Evolutionary conservation across 2,329 filamentous ascomycete genomes (phyloP).

Genomic region (Myrmaecium sp.): DNA sequence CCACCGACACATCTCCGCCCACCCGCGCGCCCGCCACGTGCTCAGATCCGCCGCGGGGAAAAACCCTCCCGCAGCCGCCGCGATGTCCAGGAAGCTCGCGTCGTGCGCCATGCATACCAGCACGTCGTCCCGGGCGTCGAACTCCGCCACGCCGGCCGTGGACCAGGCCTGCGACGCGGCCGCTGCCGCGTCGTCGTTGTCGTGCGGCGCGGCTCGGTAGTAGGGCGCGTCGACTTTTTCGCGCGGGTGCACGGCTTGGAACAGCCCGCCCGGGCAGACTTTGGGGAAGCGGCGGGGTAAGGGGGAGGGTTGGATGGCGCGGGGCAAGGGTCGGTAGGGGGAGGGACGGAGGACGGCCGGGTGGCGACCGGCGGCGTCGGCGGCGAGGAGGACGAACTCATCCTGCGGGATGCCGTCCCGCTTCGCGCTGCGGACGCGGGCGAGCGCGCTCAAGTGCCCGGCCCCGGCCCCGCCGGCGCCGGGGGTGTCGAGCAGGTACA

Average conservation of each 20-base stretch:
- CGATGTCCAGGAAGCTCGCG: neutral
- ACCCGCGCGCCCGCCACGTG: neutral
- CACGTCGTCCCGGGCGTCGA: constrained; percentile 1
- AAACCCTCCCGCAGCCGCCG: neutral
- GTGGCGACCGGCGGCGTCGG: constrained; percentile 1
- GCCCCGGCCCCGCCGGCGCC: constrained; percentile 21
- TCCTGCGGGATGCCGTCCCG: constrained; percentile 2
- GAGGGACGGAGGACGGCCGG: constrained; percentile 1
- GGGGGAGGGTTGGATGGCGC: neutral
- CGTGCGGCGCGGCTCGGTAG: neutral
- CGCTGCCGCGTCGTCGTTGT: constrained; percentile 3
- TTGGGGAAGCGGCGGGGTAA: constrained; percentile 1
- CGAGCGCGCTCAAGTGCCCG: constrained; percentile 30
- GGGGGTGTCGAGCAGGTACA: constrained; percentile 34
- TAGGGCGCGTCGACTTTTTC: constrained; percentile 1
- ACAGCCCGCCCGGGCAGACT: neutral
- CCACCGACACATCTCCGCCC: neutral
- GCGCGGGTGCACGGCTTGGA: constrained; percentile 1
- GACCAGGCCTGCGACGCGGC: neutral
- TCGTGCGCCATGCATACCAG: constrained; percentile 1
- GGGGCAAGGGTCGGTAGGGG: constrained; percentile 2
- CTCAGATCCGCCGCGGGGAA: neutral
- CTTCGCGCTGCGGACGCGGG: constrained; percentile 11
- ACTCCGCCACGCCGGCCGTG: neutral
- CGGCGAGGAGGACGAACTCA: constrained; percentile 1